phyloP scores from a whole-genome alignment of 345 rosid species.

The Bruguiera sexangula region DNA sequence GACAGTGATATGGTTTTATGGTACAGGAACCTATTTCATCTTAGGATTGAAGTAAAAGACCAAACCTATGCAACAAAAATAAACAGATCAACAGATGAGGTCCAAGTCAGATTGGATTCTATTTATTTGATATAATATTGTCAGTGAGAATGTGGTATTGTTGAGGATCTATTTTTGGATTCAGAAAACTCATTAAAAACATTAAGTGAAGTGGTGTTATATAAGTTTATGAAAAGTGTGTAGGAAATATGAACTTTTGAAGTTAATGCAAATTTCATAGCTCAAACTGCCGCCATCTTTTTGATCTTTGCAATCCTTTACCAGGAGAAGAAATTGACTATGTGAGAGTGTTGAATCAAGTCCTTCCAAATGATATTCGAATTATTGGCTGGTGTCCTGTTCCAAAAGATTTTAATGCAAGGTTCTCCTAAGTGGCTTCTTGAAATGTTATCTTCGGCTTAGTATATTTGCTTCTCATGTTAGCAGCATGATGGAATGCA shows the following conservation, averaged over 20 bases:
- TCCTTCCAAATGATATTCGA: slow-evolving; percentile 84
- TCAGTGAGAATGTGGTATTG: too few species aligned
- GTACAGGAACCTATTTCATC: background rate
- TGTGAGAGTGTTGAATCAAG: slow-evolving; percentile 80
- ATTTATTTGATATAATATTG: too few species aligned
- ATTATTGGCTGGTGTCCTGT: slow-evolving; percentile 89
- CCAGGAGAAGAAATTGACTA: slow-evolving; percentile 80
- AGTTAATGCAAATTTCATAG: background rate
- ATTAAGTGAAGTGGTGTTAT: background rate
- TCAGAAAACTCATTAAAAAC: too few species aligned
- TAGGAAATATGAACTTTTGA: background rate
- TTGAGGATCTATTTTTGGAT: too few species aligned
- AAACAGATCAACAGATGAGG: too few species aligned
- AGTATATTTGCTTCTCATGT: background rate
- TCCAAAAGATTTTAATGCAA: slow-evolving; percentile 83
- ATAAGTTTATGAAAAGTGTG: background rate
- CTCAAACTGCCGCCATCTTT: slow-evolving; percentile 4
- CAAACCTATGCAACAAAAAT: too few species aligned
- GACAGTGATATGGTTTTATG: background rate
- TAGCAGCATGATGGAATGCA: slow-evolving; percentile 26
- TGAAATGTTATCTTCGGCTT: background rate
- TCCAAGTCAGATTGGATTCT: too few species aligned
- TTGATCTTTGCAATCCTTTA: slow-evolving; percentile 9
- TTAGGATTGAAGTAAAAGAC: too few species aligned
- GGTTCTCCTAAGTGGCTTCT: slow-evolving; percentile 38